Evolutionary conservation across 495 filamentous ascomycete genomes (phyloP).

Genomic region (Tuber microsphaerosporum): DNA sequence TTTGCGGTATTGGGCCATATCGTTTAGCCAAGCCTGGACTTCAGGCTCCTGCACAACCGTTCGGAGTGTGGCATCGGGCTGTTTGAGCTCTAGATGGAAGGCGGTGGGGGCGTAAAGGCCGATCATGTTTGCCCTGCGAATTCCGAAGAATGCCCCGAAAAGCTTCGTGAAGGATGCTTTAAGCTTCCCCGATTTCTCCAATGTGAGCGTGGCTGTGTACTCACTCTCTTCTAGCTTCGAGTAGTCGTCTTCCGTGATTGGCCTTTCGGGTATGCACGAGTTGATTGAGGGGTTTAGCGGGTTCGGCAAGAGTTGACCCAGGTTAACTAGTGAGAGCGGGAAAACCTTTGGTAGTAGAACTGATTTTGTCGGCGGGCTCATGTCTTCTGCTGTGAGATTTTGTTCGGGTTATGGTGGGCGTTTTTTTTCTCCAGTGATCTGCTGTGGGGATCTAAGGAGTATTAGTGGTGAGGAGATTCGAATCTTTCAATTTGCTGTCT

Average conservation of each 20-base stretch:
- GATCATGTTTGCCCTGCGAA: not conserved
- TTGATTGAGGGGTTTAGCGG: not conserved
- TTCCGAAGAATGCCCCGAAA: constrained; percentile 3
- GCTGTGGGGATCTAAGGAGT: not conserved
- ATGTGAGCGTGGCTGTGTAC: not conserved
- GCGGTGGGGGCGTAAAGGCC: not conserved
- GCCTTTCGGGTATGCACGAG: not conserved
- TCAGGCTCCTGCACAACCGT: not conserved
- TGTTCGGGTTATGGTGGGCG: not conserved
- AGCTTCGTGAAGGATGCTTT: not conserved
- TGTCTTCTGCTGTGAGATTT: not conserved
- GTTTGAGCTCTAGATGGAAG: not conserved
- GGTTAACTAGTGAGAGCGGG: not conserved
- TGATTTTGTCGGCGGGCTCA: not conserved
- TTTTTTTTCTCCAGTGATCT: not conserved
- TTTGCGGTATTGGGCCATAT: not conserved
- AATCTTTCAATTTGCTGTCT: not conserved
- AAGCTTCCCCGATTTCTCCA: not conserved
- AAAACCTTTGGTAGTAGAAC: not conserved
- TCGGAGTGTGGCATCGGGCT: not conserved
- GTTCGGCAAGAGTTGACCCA: not conserved
- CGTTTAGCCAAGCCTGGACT: not conserved
- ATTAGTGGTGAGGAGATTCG: not conserved
- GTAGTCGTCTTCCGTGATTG: not conserved
- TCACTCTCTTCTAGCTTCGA: not conserved